Percentiles rank a stretch among this genome's conserved stretches.
Conservation (phyloP, 2,329 filamentous ascomycete genomes). For the Juglanconis sp. region DNA sequence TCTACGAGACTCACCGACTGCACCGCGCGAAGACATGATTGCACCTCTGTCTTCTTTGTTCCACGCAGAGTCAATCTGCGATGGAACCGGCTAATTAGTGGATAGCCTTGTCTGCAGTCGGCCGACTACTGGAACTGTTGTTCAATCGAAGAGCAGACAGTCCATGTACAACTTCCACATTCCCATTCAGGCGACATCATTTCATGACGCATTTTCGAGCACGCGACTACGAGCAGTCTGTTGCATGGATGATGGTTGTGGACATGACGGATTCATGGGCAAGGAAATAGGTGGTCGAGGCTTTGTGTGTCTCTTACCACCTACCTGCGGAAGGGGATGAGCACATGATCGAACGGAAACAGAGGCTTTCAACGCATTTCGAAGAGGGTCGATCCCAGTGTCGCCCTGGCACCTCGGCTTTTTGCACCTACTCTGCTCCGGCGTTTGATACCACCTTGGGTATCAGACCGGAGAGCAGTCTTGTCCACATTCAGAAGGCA, state of each 20-base stretch:
- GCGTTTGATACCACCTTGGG: neutral
- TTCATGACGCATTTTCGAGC: slow-evolving; percentile 6
- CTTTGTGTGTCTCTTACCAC: slow-evolving; percentile 1
- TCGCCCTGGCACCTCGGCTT: neutral
- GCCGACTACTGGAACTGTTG: slow-evolving; percentile 3
- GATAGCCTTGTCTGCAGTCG: slow-evolving; percentile 5
- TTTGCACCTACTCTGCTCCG: neutral
- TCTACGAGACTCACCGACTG: neutral
- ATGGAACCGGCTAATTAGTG: slow-evolving; percentile 3
- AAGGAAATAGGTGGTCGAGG: neutral
- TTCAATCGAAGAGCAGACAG: slow-evolving; percentile 2
- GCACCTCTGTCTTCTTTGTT: neutral
- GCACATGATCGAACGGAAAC: neutral
- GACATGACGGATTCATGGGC: slow-evolving; percentile 6
- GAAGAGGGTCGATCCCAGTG: neutral
- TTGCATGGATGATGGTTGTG: neutral
- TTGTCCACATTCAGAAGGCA: neutral
- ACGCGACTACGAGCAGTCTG: neutral
- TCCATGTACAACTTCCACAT: slow-evolving; percentile 16
- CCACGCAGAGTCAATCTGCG: slow-evolving; percentile 6
- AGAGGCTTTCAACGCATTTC: neutral
- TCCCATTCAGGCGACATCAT: slow-evolving; percentile 3
- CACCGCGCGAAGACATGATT: neutral
- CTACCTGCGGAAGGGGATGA: neutral
- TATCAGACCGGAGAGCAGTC: neutral